A percentile compares a stretch with the other conserved stretches of the same genome.
phyloP scores from a whole-genome alignment of 2,329 filamentous ascomycete species.

The Plenodomus biglobosus region DNA sequence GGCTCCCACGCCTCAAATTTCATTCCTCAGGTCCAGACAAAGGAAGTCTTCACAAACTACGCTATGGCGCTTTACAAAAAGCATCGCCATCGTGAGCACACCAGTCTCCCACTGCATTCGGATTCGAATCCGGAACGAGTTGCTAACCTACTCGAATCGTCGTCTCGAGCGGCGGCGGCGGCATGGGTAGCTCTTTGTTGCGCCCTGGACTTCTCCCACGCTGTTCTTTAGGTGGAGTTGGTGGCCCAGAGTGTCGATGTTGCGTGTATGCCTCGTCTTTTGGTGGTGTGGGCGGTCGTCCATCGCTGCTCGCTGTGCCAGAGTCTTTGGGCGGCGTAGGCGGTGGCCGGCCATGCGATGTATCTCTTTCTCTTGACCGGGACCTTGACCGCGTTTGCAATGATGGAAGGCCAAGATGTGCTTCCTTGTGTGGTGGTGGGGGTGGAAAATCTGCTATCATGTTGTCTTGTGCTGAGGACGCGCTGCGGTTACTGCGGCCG shows the following conservation, averaged over 20 bases:
- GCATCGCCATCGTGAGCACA: background rate
- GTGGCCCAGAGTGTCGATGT: constrained; percentile 37
- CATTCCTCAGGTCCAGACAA: too few species aligned
- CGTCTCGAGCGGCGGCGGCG: constrained; percentile 33
- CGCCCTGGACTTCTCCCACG: constrained; percentile 25
- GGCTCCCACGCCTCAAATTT: too few species aligned
- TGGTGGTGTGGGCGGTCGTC: constrained; percentile 42
- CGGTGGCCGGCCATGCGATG: constrained; percentile 41
- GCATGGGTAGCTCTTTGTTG: constrained; percentile 41
- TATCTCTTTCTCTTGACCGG: constrained; percentile 25
- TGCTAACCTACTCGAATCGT: constrained; percentile 36
- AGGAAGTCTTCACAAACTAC: constrained; percentile 2
- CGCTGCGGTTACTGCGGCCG: constrained; percentile 54
- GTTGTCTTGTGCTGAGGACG: constrained; percentile 20
- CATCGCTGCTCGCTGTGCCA: constrained; percentile 20
- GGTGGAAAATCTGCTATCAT: constrained; percentile 12
- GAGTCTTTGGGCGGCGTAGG: constrained; percentile 51
- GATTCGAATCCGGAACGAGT: background rate
- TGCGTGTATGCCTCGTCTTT: constrained; percentile 33
- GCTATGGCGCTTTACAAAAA: background rate
- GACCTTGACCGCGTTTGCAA: constrained; percentile 14
- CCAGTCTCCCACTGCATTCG: background rate
- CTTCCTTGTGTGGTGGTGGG: constrained; percentile 26
- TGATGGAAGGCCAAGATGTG: constrained; percentile 12
- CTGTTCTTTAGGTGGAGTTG: constrained; percentile 46